phyloP scores from a whole-genome alignment of 805 yeast species.

The Wickerhamomyces mucosus region DNA sequence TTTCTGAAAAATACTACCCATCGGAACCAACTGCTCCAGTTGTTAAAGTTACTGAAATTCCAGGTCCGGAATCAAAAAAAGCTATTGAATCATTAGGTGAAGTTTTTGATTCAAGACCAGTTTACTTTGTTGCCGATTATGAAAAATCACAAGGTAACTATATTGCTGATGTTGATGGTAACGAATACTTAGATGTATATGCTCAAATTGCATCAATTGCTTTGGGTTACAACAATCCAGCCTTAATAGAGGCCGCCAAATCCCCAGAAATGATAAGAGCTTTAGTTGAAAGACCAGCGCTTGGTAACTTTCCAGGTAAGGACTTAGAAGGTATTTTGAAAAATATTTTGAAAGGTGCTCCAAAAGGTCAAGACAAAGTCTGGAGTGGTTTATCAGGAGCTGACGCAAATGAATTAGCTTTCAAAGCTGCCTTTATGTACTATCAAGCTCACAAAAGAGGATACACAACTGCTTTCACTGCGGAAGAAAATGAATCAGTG shows the following conservation, averaged over 20 bases:
- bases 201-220: conserved; percentile 83
- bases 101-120: conserved; percentile 65
- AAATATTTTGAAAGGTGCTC: conserved; percentile 53
- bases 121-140: conserved; percentile 70
- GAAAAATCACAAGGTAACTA: conserved; percentile 70
- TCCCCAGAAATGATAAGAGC: conserved; percentile 65
- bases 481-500: conserved; percentile 59
- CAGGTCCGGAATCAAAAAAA: conserved; percentile 64
- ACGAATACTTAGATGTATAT: conserved; percentile 61
- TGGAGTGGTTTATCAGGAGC: conserved; percentile 83
- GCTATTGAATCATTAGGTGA: conserved; percentile 44
- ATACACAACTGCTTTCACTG: conserved; percentile 44
- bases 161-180: conserved; percentile 74
- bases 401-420: conserved; percentile 83
- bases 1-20: conserved; percentile 58
- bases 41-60: conserved; percentile 48
- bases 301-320: conserved; percentile 70
- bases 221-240: conserved; percentile 81
- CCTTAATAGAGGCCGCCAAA: conserved; percentile 55
- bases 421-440: conserved; percentile 82
- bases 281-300: conserved; percentile 74
- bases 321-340: conserved; percentile 49
- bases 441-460: conserved; percentile 66
- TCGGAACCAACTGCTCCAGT: conserved; percentile 68
- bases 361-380: conserved; percentile 62